Conservation (phyloP, 495 filamentous ascomycete species). For the Trichoderma gamsii region DNA sequence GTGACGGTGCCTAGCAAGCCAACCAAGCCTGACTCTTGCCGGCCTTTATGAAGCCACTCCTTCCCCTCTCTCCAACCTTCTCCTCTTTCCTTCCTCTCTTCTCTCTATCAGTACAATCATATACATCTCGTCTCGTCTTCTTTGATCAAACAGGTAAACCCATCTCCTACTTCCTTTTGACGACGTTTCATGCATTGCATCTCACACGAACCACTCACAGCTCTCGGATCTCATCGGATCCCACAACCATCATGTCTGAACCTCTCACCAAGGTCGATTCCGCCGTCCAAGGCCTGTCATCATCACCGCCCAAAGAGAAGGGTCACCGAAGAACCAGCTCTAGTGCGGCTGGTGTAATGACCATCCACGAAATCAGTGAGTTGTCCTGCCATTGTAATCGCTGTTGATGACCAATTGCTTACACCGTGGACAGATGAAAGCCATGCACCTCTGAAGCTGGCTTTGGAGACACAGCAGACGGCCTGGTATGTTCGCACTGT, state of each 20-base stretch:
- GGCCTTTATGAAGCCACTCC: not conserved
- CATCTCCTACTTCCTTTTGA: not conserved
- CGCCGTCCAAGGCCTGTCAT: constrained; percentile 70
- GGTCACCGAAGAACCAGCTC: constrained; percentile 62
- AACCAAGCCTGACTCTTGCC: not conserved
- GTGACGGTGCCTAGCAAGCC: not conserved
- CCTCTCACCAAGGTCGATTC: constrained; percentile 81
- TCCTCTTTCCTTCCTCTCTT: not conserved
- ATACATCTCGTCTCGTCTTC: not conserved
- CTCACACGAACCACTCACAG: not conserved
- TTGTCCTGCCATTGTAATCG: not conserved
- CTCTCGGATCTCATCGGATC: not conserved
- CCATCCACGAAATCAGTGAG: constrained; percentile 82
- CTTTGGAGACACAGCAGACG: constrained; percentile 80
- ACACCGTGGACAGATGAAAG: constrained; percentile 56
- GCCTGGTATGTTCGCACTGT: constrained; percentile 63
- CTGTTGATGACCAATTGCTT: constrained; percentile 17
- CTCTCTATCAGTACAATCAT: not conserved
- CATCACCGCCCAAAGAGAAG: constrained; percentile 58
- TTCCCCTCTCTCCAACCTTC: constrained; percentile 10
- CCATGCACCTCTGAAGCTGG: constrained; percentile 66
- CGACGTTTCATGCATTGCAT: not conserved
- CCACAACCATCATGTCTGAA: constrained; percentile 49
- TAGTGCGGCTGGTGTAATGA: constrained; percentile 60
- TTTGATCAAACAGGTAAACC: not conserved